Percentiles rank a stretch among this genome's conserved stretches.
phyloP scores from a whole-genome alignment of 2,329 filamentous ascomycete species.

The Thermoascus crustaceus region DNA sequence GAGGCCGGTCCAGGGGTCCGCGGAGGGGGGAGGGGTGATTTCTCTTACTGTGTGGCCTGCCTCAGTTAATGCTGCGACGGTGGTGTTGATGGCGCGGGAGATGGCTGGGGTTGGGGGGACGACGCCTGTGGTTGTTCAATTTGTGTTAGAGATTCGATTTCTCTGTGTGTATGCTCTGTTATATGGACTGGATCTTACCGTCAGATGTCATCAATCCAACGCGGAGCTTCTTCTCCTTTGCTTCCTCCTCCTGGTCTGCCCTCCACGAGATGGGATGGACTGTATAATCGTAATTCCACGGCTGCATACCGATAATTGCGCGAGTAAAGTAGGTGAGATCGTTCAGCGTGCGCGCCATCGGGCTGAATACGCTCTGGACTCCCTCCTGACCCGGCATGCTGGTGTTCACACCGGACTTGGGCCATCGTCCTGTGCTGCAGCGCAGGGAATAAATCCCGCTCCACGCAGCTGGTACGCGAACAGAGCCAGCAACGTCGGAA shows the following conservation, averaged over 20 bases:
- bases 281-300: constrained; percentile 81
- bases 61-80: constrained; percentile 58
- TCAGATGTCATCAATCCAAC: constrained; percentile 74
- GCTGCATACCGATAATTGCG: constrained; percentile 68
- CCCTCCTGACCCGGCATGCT: constrained; percentile 92
- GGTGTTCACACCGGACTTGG: constrained; percentile 72
- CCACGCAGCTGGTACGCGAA: constrained; percentile 80
- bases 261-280: constrained; percentile 83
- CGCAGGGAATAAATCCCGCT: constrained; percentile 79
- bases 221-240: constrained; percentile 54
- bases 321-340: constrained; percentile 80
- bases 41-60: constrained; percentile 68
- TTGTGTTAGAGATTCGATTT: not conserved
- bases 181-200: too few species aligned
- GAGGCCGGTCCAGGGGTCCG: constrained; percentile 69
- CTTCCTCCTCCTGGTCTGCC: constrained; percentile 51
- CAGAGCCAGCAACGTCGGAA: constrained; percentile 83
- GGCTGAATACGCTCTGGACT: constrained; percentile 79
- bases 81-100: constrained; percentile 62
- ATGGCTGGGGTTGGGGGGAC: constrained; percentile 84
- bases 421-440: constrained; percentile 85
- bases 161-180: not conserved
- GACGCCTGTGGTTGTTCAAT: constrained; percentile 43
- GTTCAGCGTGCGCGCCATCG: constrained; percentile 78
- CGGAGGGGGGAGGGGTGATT: constrained; percentile 59